phyloP scores from a whole-genome alignment of 192 early-diverging fungal genomes.

The Coemansia sp. region DNA sequence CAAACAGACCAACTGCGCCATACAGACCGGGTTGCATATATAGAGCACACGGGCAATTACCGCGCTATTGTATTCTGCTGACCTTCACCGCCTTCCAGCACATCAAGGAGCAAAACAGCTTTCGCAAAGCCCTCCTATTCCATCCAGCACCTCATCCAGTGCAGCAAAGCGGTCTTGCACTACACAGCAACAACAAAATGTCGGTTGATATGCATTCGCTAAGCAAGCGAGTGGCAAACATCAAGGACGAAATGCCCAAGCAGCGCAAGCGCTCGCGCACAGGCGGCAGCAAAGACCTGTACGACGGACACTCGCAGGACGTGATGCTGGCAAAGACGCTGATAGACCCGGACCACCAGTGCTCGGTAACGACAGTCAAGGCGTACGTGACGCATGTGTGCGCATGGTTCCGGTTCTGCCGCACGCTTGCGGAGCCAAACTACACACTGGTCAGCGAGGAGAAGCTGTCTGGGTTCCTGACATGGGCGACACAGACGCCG shows the following conservation, averaged over 20 bases:
- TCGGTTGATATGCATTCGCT: slow-evolving; percentile 18
- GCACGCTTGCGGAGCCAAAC: slow-evolving; percentile 48
- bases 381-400: slow-evolving; percentile 55
- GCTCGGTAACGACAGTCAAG: slow-evolving; percentile 55
- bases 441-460: slow-evolving; percentile 52
- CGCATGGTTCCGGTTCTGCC: slow-evolving; percentile 56
- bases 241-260: slow-evolving; percentile 38
- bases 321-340: slow-evolving; percentile 55
- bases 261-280: slow-evolving; percentile 56
- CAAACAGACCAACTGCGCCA: neutral
- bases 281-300: slow-evolving; percentile 54
- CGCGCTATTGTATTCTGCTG: neutral
- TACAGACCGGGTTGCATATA: neutral
- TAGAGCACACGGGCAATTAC: neutral
- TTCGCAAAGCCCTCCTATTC: no score
- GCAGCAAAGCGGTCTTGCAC: no score
- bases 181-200: slow-evolving; percentile 8
- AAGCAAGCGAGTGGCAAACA: slow-evolving; percentile 34
- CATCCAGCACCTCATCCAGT: no score
- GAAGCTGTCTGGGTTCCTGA: slow-evolving; percentile 55
- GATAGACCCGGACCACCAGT: slow-evolving; percentile 56
- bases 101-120: slow-evolving; percentile 1
- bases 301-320: slow-evolving; percentile 55
- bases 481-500: slow-evolving; percentile 55
- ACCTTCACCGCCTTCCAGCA: no score